Conservation (phyloP, 1,284 basidiomycete genomes). For the Rhodofomes roseus region DNA sequence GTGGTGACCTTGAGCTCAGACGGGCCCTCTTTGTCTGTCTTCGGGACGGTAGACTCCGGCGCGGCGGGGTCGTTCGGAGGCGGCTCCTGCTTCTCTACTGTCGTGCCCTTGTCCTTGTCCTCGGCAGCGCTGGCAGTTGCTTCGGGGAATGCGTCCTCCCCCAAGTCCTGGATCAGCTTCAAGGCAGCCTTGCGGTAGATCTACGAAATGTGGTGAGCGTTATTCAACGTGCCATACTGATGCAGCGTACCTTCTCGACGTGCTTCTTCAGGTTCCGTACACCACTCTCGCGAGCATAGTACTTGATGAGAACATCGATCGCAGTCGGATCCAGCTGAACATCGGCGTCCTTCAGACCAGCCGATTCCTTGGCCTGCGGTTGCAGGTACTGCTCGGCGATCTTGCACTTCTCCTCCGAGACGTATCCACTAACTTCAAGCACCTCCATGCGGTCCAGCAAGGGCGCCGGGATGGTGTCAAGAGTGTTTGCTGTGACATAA, state of each 20-base stretch:
- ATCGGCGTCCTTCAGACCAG: constrained; percentile 83
- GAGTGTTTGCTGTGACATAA: constrained; percentile 69
- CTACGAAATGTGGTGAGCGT: constrained; percentile 39
- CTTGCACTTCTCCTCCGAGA: constrained; percentile 92
- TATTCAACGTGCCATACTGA: not conserved
- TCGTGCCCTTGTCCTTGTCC: constrained; percentile 22
- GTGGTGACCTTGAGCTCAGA: constrained; percentile 66
- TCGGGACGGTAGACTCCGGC: constrained; percentile 25
- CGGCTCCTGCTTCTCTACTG: constrained; percentile 39
- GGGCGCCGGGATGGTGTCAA: constrained; percentile 96
- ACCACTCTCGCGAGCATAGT: constrained; percentile 96
- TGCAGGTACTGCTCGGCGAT: constrained; percentile 92
- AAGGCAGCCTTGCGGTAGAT: constrained; percentile 97
- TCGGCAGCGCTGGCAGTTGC: constrained; percentile 33
- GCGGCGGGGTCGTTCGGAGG: constrained; percentile 31
- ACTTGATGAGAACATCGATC: constrained; percentile 91
- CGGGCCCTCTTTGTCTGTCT: constrained; percentile 20
- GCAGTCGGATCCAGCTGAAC: constrained; percentile 75
- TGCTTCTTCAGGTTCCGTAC: constrained; percentile 94
- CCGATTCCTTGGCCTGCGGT: constrained; percentile 91
- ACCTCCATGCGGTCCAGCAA: constrained; percentile 98
- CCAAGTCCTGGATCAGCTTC: constrained; percentile 89
- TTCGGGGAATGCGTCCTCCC: constrained; percentile 87
- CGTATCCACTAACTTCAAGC: constrained; percentile 94
- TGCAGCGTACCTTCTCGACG: constrained; percentile 77